These are phyloP conservation scores for Imleria badia DNA, from an alignment of 768 basidiomycete species.

Conservation along the genomic window DNA sequence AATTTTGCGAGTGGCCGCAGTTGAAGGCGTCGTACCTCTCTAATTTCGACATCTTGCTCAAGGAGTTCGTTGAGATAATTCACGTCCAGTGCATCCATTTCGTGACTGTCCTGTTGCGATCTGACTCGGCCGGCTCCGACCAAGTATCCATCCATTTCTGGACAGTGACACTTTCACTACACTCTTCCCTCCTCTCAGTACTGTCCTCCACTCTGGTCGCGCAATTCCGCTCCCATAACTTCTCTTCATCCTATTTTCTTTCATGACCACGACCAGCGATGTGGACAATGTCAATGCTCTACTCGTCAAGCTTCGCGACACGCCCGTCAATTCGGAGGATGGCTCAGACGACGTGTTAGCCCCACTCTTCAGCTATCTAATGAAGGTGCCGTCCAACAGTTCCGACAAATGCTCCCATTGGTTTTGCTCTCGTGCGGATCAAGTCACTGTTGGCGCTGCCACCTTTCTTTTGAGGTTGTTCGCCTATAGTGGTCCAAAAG, in stretches of 20 bases:
- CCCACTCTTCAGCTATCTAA: constrained; percentile 53
- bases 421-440: constrained; percentile 70
- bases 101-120: not conserved
- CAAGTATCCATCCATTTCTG: constrained; percentile 14
- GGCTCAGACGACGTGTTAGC: constrained; percentile 50
- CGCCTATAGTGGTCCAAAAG: constrained; percentile 64
- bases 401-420: constrained; percentile 58
- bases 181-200: too few relatives aligned
- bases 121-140: constrained; percentile 12
- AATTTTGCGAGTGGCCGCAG: not conserved
- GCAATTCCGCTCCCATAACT: not conserved
- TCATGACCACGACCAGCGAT: constrained; percentile 27
- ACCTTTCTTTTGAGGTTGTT: constrained; percentile 81
- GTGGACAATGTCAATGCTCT: constrained; percentile 43
- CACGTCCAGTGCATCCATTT: constrained; percentile 58
- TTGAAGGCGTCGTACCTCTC: constrained; percentile 50
- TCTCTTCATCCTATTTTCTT: not conserved
- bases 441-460: constrained; percentile 62
- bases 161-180: not conserved
- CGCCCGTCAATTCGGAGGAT: constrained; percentile 51
- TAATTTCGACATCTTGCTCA: constrained; percentile 60
- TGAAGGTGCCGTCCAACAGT: constrained; percentile 41
- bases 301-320: constrained; percentile 57
- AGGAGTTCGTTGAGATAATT: constrained; percentile 58
- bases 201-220: not conserved